These are phyloP conservation scores for Pestalotiopsis sp. DNA, from an alignment of 2,329 filamentous ascomycete genomes.

Conservation along the genomic window DNA sequence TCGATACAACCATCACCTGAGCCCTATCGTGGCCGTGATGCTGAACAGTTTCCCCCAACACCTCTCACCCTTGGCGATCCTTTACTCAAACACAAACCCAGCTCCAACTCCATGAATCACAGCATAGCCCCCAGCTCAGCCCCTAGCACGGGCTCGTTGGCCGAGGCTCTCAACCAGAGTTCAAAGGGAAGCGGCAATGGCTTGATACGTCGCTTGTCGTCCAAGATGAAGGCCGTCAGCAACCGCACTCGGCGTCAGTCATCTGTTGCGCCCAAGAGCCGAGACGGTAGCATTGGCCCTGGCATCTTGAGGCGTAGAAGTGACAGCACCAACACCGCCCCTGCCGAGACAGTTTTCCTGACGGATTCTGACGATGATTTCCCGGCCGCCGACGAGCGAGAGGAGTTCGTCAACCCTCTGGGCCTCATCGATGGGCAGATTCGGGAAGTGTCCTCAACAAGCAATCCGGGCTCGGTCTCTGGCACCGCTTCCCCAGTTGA, in stretches of 20 bases:
- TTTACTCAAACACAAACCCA: conserved; percentile 62
- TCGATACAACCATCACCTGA: conserved; percentile 72
- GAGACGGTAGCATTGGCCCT: conserved; percentile 87
- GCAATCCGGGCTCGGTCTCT: conserved; percentile 49
- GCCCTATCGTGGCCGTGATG: conserved; percentile 55
- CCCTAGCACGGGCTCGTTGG: conserved; percentile 59
- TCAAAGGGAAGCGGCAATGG: conserved; percentile 44
- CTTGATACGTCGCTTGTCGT: conserved; percentile 84
- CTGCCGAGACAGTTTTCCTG: conserved; percentile 45
- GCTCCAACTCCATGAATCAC: conserved; percentile 66
- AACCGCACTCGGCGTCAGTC: conserved; percentile 70
- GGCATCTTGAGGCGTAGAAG: conserved; percentile 85
- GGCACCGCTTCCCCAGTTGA: conserved; percentile 40
- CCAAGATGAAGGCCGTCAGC: conserved; percentile 72
- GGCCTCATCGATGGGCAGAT: conserved; percentile 43
- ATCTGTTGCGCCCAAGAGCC: conserved; percentile 73
- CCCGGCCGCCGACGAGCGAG: conserved; percentile 45
- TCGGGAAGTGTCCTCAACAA: conserved; percentile 51
- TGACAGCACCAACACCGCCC: conserved; percentile 78
- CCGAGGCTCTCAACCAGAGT: conserved; percentile 37
- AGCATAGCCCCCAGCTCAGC: conserved; percentile 54
- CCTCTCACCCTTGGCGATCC: conserved; percentile 75
- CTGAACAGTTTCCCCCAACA: conserved; percentile 53
- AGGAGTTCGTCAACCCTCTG: conserved; percentile 44
- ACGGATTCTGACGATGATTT: conserved; percentile 62